phyloP scores from a whole-genome alignment of 148 eudicot genomes.

The Hydrangea macrophylla region DNA sequence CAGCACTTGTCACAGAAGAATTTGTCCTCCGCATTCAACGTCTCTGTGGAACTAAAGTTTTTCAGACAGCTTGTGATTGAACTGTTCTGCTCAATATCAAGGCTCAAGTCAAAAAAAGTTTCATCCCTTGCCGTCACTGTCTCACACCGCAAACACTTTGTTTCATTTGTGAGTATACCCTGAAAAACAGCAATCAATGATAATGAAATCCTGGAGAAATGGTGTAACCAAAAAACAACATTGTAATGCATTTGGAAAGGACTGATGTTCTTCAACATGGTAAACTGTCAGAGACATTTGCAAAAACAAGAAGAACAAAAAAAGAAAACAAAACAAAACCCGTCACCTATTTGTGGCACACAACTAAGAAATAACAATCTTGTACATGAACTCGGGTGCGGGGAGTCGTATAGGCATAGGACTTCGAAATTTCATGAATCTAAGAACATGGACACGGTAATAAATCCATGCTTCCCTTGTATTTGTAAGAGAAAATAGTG shows the following conservation, averaged over 20 bases:
- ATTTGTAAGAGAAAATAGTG: too few species aligned
- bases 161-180: constrained; percentile 86
- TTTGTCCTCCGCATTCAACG: constrained; percentile 91
- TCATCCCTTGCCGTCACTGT: constrained; percentile 91
- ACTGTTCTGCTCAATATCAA: constrained; percentile 89
- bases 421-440: too few species aligned
- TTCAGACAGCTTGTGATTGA: constrained; percentile 81
- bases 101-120: constrained; percentile 80
- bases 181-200: constrained; percentile 20
- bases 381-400: too few species aligned
- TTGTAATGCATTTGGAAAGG: neutral
- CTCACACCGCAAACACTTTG: constrained; percentile 84
- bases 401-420: too few species aligned
- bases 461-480: too few species aligned
- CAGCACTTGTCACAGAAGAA: constrained; percentile 91
- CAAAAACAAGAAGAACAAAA: neutral
- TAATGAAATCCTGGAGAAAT: neutral
- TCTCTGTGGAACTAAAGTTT: constrained; percentile 88
- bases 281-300: neutral
- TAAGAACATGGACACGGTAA: too few species aligned
- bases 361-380: neutral
- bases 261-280: neutral
- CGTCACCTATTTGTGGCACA: neutral
- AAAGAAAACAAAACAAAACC: neutral
- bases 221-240: neutral